Evolutionary conservation across 1,284 basidiomycete species (phyloP).

Genomic region (Dichomitus squalens): DNA sequence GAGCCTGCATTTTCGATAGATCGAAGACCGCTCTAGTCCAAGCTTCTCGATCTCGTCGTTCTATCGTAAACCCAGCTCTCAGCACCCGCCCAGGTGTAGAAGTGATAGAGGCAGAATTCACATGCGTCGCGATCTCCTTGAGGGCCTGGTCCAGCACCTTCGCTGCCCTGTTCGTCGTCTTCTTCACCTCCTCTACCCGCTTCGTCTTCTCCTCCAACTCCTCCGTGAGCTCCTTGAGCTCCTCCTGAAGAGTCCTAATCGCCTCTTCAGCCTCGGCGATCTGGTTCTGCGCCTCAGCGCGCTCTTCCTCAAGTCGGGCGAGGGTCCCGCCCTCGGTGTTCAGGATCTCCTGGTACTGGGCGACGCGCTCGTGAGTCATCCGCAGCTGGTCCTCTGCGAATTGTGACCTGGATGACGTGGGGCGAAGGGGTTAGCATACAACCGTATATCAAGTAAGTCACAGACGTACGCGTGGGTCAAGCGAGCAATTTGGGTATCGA

Average conservation of each 20-base stretch:
- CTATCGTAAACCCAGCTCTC: slow-evolving; percentile 39
- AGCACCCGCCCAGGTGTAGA: not conserved
- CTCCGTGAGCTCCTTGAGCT: slow-evolving; percentile 65
- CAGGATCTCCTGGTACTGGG: slow-evolving; percentile 56
- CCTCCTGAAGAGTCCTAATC: slow-evolving; percentile 61
- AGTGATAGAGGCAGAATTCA: slow-evolving; percentile 33
- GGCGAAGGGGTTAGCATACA: not conserved
- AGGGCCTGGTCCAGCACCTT: slow-evolving; percentile 83
- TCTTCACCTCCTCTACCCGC: slow-evolving; percentile 78
- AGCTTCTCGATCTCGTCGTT: slow-evolving; percentile 95
- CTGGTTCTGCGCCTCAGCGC: slow-evolving; percentile 62
- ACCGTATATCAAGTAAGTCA: not conserved
- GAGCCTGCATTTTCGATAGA: slow-evolving; percentile 91
- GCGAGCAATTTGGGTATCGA: slow-evolving; percentile 86
- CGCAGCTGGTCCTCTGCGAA: slow-evolving; percentile 81
- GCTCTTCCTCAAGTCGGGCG: slow-evolving; percentile 57
- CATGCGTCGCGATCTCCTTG: slow-evolving; percentile 88
- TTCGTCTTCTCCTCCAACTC: slow-evolving; percentile 70
- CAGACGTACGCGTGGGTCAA: slow-evolving; percentile 81
- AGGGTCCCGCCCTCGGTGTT: slow-evolving; percentile 61
- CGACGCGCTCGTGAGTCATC: slow-evolving; percentile 64
- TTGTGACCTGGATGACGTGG: slow-evolving; percentile 53
- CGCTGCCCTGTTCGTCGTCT: slow-evolving; percentile 66
- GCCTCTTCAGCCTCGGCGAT: slow-evolving; percentile 63
- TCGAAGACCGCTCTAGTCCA: slow-evolving; percentile 81